phyloP scores from a whole-genome alignment of 306 rosid species.

The Calophaca sinica region DNA sequence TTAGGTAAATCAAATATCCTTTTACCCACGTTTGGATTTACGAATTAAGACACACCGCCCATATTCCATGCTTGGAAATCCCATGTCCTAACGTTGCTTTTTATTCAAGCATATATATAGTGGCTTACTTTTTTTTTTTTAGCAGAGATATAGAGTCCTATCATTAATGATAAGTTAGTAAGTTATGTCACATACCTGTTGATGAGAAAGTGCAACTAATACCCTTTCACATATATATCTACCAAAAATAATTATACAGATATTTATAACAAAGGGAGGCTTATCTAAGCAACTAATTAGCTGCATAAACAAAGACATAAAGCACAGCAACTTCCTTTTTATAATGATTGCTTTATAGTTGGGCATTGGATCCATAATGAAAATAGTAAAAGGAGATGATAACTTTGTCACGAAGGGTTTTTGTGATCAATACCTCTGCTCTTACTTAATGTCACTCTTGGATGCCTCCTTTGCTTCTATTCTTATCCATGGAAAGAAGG shows the following conservation, averaged over 20 bases:
- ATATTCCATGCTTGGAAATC: not conserved
- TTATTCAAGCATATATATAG: conserved; percentile 13
- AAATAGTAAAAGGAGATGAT: conserved; percentile 36
- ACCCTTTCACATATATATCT: not conserved
- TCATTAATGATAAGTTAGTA: conserved; percentile 23
- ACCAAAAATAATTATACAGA: conserved; percentile 8
- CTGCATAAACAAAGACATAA: conserved; percentile 27
- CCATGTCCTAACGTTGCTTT: conserved; percentile 43
- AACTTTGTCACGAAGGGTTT: conserved; percentile 58
- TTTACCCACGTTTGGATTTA: not conserved
- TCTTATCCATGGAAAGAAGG: conserved; percentile 4
- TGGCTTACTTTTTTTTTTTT: conserved; percentile 1
- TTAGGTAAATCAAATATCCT: not conserved
- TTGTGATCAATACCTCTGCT: conserved; percentile 49
- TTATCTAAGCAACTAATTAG: conserved; percentile 26
- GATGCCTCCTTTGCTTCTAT: conserved; percentile 47
- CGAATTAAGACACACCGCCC: not conserved
- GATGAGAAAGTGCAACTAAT: conserved; percentile 44
- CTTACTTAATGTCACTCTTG: conserved; percentile 11
- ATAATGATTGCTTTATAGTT: conserved; percentile 42
- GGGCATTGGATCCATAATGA: conserved; percentile 50
- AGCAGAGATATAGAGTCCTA: not conserved
- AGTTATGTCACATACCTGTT: conserved; percentile 33
- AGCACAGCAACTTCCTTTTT: conserved; percentile 30
- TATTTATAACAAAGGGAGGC: conserved; percentile 20